Evolutionary conservation across 1,139 yeast genomes (phyloP).

Genomic region (Lodderomyces elongisporus): DNA sequence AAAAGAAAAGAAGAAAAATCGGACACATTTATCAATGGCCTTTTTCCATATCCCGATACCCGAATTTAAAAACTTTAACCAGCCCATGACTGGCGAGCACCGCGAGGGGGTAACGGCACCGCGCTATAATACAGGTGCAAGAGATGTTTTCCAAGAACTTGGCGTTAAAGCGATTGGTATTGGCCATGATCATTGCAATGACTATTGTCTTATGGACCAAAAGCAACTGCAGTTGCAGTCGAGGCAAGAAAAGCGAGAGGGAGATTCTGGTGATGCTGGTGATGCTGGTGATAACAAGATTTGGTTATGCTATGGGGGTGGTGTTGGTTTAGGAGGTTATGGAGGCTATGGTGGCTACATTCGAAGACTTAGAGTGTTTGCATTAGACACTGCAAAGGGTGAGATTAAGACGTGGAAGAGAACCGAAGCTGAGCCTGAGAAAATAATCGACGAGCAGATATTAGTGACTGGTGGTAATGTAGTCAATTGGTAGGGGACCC

Average conservation of each 20-base stretch:
- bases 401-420: slow-evolving; percentile 73
- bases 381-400: slow-evolving; percentile 50
- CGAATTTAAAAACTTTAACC: slow-evolving; percentile 54
- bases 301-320: slow-evolving; percentile 95
- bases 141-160: slow-evolving; percentile 49
- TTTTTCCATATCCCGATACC: slow-evolving; percentile 93
- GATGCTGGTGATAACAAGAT: slow-evolving; percentile 33
- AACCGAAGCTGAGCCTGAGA: slow-evolving; percentile 48
- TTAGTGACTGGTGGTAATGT: slow-evolving; percentile 49
- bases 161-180: slow-evolving; percentile 73
- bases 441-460: slow-evolving; percentile 51
- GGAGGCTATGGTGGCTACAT: slow-evolving; percentile 85
- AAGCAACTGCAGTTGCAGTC: slow-evolving; percentile 1
- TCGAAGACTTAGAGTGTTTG: slow-evolving; percentile 69
- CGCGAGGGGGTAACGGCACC: slow-evolving; percentile 82
- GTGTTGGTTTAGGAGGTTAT: slow-evolving; percentile 89
- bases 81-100: slow-evolving; percentile 50
- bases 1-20: slow-evolving; percentile 15
- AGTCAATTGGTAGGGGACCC: slow-evolving; percentile 17
- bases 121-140: slow-evolving; percentile 57
- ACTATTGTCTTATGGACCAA: slow-evolving; percentile 64
- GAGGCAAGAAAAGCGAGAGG: too few relatives aligned
- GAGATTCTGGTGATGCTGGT: neutral
- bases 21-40: slow-evolving; percentile 65
- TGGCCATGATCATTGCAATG: slow-evolving; percentile 95